Conservation (phyloP, 305 asterid genomes). For the Euphrasia arctica region DNA sequence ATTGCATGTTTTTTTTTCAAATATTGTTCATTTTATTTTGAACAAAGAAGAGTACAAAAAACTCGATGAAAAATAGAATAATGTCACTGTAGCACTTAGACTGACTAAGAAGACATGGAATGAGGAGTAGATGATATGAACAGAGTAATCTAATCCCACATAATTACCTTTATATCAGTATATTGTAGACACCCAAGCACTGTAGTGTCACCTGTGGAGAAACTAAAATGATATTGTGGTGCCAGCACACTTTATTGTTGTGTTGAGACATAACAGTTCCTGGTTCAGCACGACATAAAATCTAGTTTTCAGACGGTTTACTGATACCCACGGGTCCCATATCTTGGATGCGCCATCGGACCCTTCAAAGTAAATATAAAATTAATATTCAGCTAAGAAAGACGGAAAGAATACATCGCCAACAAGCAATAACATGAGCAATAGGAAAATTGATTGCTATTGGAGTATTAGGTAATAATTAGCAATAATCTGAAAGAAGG, state of each 20-base stretch:
- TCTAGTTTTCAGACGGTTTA: not conserved
- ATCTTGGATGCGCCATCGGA: not conserved
- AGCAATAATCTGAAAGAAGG: not conserved
- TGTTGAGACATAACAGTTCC: not conserved
- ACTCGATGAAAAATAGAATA: not conserved
- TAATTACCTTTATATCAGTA: not conserved
- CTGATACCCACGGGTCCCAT: not conserved
- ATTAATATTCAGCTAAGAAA: not conserved
- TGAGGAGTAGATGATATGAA: not conserved
- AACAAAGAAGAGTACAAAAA: not conserved
- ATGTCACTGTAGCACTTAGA: not conserved
- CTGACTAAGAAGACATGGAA: not conserved
- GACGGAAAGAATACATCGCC: not conserved
- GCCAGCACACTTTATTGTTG: not conserved
- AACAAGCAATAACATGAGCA: not conserved
- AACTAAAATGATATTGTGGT: no score
- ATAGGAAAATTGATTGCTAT: not conserved
- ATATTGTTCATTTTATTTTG: not conserved
- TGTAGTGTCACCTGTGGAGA: no score
- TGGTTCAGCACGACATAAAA: not conserved
- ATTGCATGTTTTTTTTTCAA: not conserved
- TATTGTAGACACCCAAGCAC: not conserved
- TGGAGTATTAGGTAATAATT: no score
- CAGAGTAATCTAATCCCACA: not conserved
- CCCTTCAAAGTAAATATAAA: not conserved